Conservation (phyloP, 2,329 filamentous ascomycete genomes). For the Claviceps humidiphila region DNA sequence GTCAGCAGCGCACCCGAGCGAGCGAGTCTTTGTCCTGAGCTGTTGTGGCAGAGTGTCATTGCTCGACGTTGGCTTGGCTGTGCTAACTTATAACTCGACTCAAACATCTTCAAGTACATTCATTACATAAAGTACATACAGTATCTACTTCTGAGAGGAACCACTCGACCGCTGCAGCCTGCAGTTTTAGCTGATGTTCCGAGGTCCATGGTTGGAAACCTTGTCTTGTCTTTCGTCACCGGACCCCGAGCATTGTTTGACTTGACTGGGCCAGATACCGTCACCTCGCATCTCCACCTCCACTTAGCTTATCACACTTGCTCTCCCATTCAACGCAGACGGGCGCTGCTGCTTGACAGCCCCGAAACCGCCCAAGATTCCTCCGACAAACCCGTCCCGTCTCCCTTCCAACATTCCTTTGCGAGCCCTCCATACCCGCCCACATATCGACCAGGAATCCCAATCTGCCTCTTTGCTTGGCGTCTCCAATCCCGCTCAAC, state of each 20-base stretch:
- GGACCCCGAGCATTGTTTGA: constrained; percentile 16
- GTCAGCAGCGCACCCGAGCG: background rate
- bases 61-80: background rate
- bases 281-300: constrained; percentile 9
- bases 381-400: constrained; percentile 53
- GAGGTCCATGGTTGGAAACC: constrained; percentile 5
- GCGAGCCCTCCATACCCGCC: constrained; percentile 48
- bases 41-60: background rate
- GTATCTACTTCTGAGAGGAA: background rate
- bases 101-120: background rate
- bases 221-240: constrained; percentile 14
- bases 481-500: constrained; percentile 20
- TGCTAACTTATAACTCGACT: background rate
- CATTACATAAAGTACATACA: background rate
- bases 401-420: constrained; percentile 79
- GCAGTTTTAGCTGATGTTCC: background rate
- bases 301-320: constrained; percentile 19
- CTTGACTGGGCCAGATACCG: constrained; percentile 15
- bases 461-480: constrained; percentile 23
- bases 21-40: background rate
- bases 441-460: constrained; percentile 25
- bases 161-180: constrained; percentile 3
- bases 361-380: constrained; percentile 72
- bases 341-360: constrained; percentile 68
- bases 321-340: constrained; percentile 32